Conservation (phyloP, 2,329 filamentous ascomycete genomes). For the Fusarium sp. region DNA sequence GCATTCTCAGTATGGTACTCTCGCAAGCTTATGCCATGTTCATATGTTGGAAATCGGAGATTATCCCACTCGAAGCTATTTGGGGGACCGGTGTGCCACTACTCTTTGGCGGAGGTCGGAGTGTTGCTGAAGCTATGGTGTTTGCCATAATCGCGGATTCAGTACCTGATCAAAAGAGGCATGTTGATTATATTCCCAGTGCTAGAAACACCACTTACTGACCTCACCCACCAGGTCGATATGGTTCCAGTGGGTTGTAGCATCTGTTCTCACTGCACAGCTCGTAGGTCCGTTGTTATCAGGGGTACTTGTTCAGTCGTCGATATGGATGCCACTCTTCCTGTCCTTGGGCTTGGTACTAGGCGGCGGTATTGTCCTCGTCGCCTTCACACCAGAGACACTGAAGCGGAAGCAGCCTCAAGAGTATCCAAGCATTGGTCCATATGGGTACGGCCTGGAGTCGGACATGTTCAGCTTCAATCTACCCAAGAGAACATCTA, state of each 20-base stretch:
- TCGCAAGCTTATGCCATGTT: constrained; percentile 41
- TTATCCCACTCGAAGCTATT: constrained; percentile 43
- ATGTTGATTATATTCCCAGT: constrained; percentile 2
- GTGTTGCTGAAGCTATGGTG: constrained; percentile 48
- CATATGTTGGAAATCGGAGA: constrained; percentile 39
- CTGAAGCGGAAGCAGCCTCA: constrained; percentile 10
- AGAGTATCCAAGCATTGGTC: background rate
- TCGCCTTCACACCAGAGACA: constrained; percentile 43
- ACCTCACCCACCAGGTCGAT: constrained; percentile 28
- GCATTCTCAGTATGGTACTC: constrained; percentile 45
- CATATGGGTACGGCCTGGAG: background rate
- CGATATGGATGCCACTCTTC: constrained; percentile 43
- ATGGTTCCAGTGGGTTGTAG: constrained; percentile 47
- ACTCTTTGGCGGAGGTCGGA: constrained; percentile 46
- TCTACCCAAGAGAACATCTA: constrained; percentile 1
- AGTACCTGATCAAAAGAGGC: constrained; percentile 34
- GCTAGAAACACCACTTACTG: background rate
- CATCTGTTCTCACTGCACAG: constrained; percentile 41
- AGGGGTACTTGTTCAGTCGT: constrained; percentile 27
- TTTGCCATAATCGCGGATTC: constrained; percentile 48
- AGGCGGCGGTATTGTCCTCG: constrained; percentile 31
- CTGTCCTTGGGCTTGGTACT: constrained; percentile 39
- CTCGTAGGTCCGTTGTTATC: constrained; percentile 42
- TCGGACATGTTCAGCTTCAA: background rate
- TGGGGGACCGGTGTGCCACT: constrained; percentile 44